Percentiles rank a stretch among this genome's conserved stretches.
phyloP scores from a whole-genome alignment of 768 basidiomycete species.

The Lentinula raphanica region DNA sequence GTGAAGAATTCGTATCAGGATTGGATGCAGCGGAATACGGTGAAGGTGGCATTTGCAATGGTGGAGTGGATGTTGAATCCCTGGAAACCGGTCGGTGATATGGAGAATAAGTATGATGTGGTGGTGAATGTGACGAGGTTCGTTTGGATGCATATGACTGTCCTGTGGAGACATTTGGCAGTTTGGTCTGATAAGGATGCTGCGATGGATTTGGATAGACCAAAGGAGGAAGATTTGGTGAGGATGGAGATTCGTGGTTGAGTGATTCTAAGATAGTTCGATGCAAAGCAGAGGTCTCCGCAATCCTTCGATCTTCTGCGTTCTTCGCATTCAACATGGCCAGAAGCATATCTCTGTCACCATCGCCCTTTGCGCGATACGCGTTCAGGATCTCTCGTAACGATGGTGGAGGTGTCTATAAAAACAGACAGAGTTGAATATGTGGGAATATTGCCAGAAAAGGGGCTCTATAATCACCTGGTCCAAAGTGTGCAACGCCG shows the following conservation, averaged over 20 bases:
- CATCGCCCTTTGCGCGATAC: constrained; percentile 81
- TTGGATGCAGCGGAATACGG: constrained; percentile 66
- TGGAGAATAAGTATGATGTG: constrained; percentile 16
- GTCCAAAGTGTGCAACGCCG: not conserved
- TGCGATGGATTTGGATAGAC: constrained; percentile 4
- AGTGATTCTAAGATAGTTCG: constrained; percentile 65
- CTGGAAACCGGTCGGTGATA: constrained; percentile 2
- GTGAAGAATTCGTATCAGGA: constrained; percentile 67
- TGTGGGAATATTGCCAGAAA: not conserved
- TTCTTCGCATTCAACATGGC: constrained; percentile 90
- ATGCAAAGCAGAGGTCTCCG: constrained; percentile 66
- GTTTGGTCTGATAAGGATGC: constrained; percentile 24
- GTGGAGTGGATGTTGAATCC: constrained; percentile 20
- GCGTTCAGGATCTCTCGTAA: constrained; percentile 84
- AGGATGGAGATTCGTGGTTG: constrained; percentile 27
- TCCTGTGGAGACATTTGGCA: constrained; percentile 4
- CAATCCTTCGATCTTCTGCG: constrained; percentile 86
- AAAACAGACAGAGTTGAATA: not conserved
- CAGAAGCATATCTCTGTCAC: constrained; percentile 79
- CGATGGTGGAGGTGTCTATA: constrained; percentile 69
- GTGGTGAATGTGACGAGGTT: constrained; percentile 53
- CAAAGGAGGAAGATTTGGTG: constrained; percentile 14
- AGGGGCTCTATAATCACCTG: not conserved
- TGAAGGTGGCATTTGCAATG: constrained; percentile 59
- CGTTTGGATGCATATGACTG: not conserved